Base-by-base conservation (phyloP, 2,329 filamentous ascomycete genomes). In the Monosporascus sp. region DNA sequence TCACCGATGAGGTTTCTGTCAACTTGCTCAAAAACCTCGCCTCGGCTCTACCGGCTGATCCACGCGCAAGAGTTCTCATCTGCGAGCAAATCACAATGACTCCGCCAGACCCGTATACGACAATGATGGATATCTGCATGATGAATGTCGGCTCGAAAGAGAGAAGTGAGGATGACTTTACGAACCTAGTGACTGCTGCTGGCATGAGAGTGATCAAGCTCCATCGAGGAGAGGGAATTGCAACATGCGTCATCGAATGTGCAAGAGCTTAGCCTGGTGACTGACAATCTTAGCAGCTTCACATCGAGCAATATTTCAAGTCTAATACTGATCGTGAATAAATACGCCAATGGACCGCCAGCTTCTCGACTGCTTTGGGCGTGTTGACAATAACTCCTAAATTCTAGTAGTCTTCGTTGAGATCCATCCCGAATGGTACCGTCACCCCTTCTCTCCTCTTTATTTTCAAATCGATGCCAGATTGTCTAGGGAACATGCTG, bases 1-100 rank as follows among this genome's bases (percentile, higher is more conserved):
- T 67, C 52, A 62, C 63, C 6, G 68, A 70, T 48, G 57, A 57
- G 0, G 60, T 52, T 17, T 57, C 49, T 39, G 52, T 55, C 43
- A 57, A 57, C 3, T 54, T 59, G 24, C 57, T 59, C 9, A 57
- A 50, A 20, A 57, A 54, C 48, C 44, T 59, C 17, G 57, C 53
- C 9, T 36, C 52, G 45, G 45, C 57, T 36, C 55, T 59, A 20
- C 51, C 57, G 3, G 54, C 50, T 11, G 55, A 59, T 27, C 57
- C 54, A 7, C 51, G 36, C 14, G 54, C 57, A 3, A 49, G 54
- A 9, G 41, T 59, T 9, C 22, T 59, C 11, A 57, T 59, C 45
- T 57, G 57, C 38, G 57, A 59, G 2, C 54, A 59, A 39, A 57
- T 59, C 45, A 55, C 55, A 47, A 57, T 53, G 7, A 50, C 57